phyloP scores from a whole-genome alignment of 768 basidiomycete species.

The Tricholomella constricta region DNA sequence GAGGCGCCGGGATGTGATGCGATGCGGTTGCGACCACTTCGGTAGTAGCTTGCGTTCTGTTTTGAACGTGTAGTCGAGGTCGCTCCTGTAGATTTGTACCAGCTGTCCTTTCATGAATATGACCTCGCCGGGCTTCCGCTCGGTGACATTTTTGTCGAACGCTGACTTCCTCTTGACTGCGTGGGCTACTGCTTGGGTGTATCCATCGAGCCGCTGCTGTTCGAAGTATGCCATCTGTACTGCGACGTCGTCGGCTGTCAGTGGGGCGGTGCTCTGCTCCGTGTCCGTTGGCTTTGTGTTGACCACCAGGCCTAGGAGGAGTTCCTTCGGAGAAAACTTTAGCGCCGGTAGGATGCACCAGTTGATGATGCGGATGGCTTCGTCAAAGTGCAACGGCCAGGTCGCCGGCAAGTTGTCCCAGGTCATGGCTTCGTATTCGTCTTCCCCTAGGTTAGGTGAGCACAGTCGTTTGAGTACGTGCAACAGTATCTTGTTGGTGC shows the following conservation, averaged over 20 bases:
- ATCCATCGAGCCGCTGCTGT: neutral
- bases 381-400: slow-evolving; percentile 36
- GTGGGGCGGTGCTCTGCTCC: neutral
- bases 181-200: slow-evolving; percentile 16
- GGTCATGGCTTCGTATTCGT: no score
- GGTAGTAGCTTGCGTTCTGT: slow-evolving; percentile 29
- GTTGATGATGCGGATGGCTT: slow-evolving; percentile 26
- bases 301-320: no score
- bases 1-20: slow-evolving; percentile 9
- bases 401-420: slow-evolving; percentile 21
- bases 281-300: slow-evolving; percentile 12
- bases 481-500: slow-evolving; percentile 19
- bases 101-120: slow-evolving; percentile 27
- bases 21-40: slow-evolving; percentile 31
- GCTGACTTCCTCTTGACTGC: slow-evolving; percentile 21
- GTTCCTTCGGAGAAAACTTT: no score
- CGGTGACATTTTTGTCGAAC: slow-evolving; percentile 26
- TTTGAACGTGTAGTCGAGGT: slow-evolving; percentile 26
- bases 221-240: slow-evolving; percentile 23
- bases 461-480: slow-evolving; percentile 29
- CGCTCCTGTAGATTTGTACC: slow-evolving; percentile 25
- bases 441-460: slow-evolving; percentile 1
- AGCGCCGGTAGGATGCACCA: no score
- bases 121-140: slow-evolving; percentile 14
- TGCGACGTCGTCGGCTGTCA: slow-evolving; percentile 6